phyloP scores from a whole-genome alignment of 2,329 filamentous ascomycete genomes.

The Ophiocordyceps robertsii region DNA sequence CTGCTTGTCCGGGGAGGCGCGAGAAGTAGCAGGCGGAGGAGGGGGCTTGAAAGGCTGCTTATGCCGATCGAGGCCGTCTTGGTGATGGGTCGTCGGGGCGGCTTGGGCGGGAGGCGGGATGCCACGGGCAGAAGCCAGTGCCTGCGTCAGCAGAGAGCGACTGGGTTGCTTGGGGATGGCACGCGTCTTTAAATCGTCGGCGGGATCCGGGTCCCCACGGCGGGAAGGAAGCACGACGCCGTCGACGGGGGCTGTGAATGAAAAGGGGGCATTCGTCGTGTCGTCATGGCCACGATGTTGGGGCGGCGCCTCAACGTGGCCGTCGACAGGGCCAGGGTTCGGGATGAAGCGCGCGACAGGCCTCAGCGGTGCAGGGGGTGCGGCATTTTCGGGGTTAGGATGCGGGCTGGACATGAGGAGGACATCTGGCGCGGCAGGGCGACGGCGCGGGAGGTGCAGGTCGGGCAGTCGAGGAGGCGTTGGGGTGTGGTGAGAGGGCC shows the following conservation, averaged over 20 bases:
- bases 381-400: constrained; percentile 40
- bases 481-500: not conserved
- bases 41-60: not conserved
- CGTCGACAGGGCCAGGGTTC: constrained; percentile 1
- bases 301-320: constrained; percentile 7
- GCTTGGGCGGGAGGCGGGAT: constrained; percentile 18
- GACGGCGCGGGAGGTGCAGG: constrained; percentile 5
- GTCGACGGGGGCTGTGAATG: not conserved
- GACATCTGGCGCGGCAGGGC: constrained; percentile 33
- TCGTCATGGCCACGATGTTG: constrained; percentile 1
- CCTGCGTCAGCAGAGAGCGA: constrained; percentile 42
- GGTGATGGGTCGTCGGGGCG: not conserved
- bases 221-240: constrained; percentile 1
- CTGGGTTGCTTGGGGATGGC: constrained; percentile 28
- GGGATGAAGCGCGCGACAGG: constrained; percentile 4
- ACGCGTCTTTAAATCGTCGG: constrained; percentile 29
- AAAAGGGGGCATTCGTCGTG: not conserved
- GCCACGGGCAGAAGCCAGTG: constrained; percentile 44
- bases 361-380: constrained; percentile 32
- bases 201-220: constrained; percentile 1
- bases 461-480: not conserved
- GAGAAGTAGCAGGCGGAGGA: not conserved
- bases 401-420: constrained; percentile 43
- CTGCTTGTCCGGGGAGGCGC: not conserved
- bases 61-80: not conserved